Evolutionary conservation across 495 filamentous ascomycete genomes (phyloP), one percentile per base, ranked within the genome.

Genomic region (Lasiosphaeria ovina): DNA sequence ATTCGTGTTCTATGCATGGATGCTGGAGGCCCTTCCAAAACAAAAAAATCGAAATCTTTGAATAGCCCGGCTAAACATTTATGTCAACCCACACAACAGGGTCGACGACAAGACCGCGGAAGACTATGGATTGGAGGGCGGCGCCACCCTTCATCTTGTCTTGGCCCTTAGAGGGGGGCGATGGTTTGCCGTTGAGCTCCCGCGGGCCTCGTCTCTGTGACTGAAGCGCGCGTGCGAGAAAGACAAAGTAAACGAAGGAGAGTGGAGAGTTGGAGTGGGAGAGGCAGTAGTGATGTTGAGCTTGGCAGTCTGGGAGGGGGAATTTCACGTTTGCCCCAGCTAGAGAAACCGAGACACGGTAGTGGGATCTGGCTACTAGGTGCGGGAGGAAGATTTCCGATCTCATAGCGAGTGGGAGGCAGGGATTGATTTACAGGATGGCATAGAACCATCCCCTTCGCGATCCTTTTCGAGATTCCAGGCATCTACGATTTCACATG

Each of bases 141-240:
- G 94, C 24, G 89, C 91, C 31, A 98, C 93, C 40, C 83, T 98
- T 64, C 94, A 98, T 83, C 79, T 98, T 65, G 94, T 98, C 55
- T 84, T 98, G 60, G 95, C 94, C 59, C 85, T 98, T 47, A 83
- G 94, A 64, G 94, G 94, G 36, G 94, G 92, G 45, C 51, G 64
- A 40, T 74, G 45, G 52, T 57, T 56, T 12, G n/a, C n/a, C 12
- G 10, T 17, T 36, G 44, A 47, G 12, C 44, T 47, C 44, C 44
- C 44, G 44, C 44, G 5, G 16, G 4, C 44, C 44, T 47, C 44
- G 12, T 11, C 16, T 34, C 36, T 10, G 6, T 49, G 4, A 32
- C 34, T 33, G 10, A 31, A 9, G n/a, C 24, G 17, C 1, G 49
- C 58, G 63, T 8, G 61, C 55, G n/a, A 42, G 33, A 32, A 51